phyloP scores from a whole-genome alignment of 495 filamentous ascomycete genomes.

The Melanomma pulvis-pyrius region DNA sequence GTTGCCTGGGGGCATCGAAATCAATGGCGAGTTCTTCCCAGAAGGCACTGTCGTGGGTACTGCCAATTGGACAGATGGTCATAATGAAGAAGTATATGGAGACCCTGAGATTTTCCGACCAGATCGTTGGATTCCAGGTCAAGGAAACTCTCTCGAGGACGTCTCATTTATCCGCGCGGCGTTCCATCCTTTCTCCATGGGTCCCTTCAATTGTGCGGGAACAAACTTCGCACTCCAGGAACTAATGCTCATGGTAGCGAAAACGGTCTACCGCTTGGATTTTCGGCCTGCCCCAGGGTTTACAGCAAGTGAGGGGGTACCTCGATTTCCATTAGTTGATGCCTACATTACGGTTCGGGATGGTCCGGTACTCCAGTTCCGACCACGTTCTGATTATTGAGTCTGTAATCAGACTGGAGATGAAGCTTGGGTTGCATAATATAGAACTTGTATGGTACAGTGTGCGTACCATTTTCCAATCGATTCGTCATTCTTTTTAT shows the following conservation, averaged over 20 bases:
- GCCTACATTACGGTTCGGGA: slow-evolving; percentile 10
- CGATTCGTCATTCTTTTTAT: too few species aligned
- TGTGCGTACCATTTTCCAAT: too few species aligned
- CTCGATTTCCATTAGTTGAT: slow-evolving; percentile 8
- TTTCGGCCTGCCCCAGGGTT: background rate
- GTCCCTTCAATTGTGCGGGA: slow-evolving; percentile 27
- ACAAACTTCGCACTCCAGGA: slow-evolving; percentile 22
- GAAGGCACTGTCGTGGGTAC: slow-evolving; percentile 46
- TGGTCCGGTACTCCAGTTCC: slow-evolving; percentile 15
- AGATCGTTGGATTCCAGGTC: slow-evolving; percentile 33
- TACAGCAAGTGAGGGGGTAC: background rate
- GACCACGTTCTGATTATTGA: background rate
- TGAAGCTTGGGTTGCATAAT: background rate
- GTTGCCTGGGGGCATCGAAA: slow-evolving; percentile 58
- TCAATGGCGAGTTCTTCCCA: slow-evolving; percentile 56
- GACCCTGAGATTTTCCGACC: slow-evolving; percentile 27
- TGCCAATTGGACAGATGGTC: slow-evolving; percentile 25
- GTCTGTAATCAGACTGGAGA: background rate
- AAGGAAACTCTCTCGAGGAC: background rate
- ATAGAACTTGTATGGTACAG: background rate
- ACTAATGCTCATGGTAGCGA: slow-evolving; percentile 31
- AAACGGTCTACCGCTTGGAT: slow-evolving; percentile 36
- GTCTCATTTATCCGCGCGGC: background rate
- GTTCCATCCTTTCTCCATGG: slow-evolving; percentile 25
- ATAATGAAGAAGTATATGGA: slow-evolving; percentile 23